Percentiles rank a stretch among this genome's conserved stretches.
Conservation (phyloP, 116 monocot species). For the Posidonia oceanica region DNA sequence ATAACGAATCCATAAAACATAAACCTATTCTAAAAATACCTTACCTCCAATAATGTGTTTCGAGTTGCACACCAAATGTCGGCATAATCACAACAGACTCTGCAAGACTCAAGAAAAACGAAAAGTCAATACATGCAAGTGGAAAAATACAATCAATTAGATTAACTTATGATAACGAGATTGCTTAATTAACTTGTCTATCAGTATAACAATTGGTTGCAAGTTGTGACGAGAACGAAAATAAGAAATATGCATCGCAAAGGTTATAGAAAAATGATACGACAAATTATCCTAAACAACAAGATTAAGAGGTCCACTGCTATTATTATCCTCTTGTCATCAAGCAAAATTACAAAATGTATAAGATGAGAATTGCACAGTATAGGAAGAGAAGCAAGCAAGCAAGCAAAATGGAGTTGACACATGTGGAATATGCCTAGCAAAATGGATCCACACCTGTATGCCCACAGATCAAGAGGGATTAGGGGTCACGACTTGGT, state of each 20-base stretch:
- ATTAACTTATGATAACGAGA: background rate
- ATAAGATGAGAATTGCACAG: too few species aligned
- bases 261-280: too few species aligned
- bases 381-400: too few species aligned
- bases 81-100: conserved; percentile 80
- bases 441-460: too few species aligned
- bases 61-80: conserved; percentile 69
- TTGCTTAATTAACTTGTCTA: background rate
- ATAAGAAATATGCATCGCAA: background rate
- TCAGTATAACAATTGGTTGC: background rate
- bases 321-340: too few species aligned
- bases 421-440: too few species aligned
- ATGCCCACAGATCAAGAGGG: too few species aligned
- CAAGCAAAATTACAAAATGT: too few species aligned
- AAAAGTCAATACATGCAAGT: background rate
- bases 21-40: background rate
- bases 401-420: too few species aligned
- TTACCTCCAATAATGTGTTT: conserved; percentile 85
- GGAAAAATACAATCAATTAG: background rate
- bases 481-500: too few species aligned
- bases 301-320: too few species aligned
- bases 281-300: too few species aligned
- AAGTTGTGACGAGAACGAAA: background rate
- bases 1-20: background rate
- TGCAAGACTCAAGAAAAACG: conserved; percentile 12